A percentile compares a stretch with the other conserved stretches of the same genome.
These are phyloP conservation scores for Pinguiococcus pyrenoidosus DNA, from an alignment of 108 stramenopile species.

Conservation along the genomic window DNA sequence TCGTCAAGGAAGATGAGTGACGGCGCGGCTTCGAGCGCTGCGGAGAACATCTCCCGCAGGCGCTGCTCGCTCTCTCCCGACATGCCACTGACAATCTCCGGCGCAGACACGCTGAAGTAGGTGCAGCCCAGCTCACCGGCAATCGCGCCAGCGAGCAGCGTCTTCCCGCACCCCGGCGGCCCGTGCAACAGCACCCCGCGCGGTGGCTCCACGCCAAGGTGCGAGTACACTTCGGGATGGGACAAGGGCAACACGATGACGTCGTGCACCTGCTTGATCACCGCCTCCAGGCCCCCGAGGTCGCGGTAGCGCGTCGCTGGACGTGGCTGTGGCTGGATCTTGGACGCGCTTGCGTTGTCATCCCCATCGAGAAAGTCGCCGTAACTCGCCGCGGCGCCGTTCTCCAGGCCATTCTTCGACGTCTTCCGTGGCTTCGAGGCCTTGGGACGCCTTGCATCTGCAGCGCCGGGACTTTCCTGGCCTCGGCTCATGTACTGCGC, in stretches of 20 bases:
- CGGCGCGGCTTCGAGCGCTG: constrained; percentile 55
- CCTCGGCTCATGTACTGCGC: too few relatives aligned
- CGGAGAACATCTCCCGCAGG: constrained; percentile 72
- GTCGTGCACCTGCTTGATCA: constrained; percentile 28
- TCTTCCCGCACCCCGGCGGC: constrained; percentile 95
- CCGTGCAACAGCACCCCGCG: constrained; percentile 94
- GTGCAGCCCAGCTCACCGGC: constrained; percentile 49
- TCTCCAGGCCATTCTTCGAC: too few relatives aligned
- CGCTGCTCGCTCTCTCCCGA: constrained; percentile 81
- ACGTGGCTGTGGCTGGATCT: constrained; percentile 4
- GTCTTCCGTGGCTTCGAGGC: too few relatives aligned
- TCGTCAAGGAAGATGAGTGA: constrained; percentile 47
- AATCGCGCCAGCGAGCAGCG: constrained; percentile 77
- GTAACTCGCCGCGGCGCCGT: too few relatives aligned
- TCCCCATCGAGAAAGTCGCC: too few relatives aligned
- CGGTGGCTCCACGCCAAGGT: constrained; percentile 93
- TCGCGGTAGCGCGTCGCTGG: constrained; percentile 12
- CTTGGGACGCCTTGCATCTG: too few relatives aligned
- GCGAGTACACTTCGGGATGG: constrained; percentile 83
- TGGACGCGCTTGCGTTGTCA: too few relatives aligned
- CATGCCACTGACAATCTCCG: constrained; percentile 90
- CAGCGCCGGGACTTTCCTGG: too few relatives aligned
- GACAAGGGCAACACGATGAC: constrained; percentile 64
- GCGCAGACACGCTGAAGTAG: constrained; percentile 70
- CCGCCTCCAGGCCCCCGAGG: constrained; percentile 23